Evolutionary conservation across 2,329 filamentous ascomycete genomes (phyloP), one percentile per base, ranked within the genome.

Genomic region (Penicillium vulpinum): DNA sequence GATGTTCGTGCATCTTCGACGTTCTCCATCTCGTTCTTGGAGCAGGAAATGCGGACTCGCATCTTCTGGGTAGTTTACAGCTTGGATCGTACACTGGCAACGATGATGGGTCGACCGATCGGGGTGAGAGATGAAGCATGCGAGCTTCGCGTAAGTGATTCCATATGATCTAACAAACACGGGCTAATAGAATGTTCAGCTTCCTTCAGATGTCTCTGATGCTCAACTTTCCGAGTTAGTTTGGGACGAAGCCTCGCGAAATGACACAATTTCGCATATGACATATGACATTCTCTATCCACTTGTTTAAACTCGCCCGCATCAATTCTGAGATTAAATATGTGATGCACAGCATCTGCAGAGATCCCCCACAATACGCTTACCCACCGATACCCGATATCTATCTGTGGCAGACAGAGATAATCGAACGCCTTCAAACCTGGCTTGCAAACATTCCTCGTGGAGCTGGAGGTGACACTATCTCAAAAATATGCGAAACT

Each of bases 291-390:
- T 80, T 74, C 47, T 76, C 80, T 0, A 75, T 83, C 8, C 81
- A 83, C 47, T 65, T 83, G 0, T 83, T 83, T 53, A 68, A 55
- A 49, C 45, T 72, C 2, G 64, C 70, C 1, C 63, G 74, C 68
- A 70, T 83, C 6, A 84, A 83, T 54, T 84, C 82, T 0, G 82
- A 84, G 62, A 83, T 84, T n/a, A 84, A 84, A 67, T 83, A 83
- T 46, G 73, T 84, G 3, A 77, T 81, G 35, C 81, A 84, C 52
- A 83, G 81, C 51, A 76, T 84, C 51, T 75, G 76, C n/a, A 73
- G 77, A 24, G 73, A 77, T 5, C 71, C 75, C 0, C 81, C 81
- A 0, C 67, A 67, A 7, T 83, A 83, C 51, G 78, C 81, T 0
- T 81, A 79, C 38, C 81, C 81, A 0, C 70, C 74, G 2, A 70